Base-by-base conservation (phyloP, 805 yeast species). In the Torulaspora gathmanii region DNA sequence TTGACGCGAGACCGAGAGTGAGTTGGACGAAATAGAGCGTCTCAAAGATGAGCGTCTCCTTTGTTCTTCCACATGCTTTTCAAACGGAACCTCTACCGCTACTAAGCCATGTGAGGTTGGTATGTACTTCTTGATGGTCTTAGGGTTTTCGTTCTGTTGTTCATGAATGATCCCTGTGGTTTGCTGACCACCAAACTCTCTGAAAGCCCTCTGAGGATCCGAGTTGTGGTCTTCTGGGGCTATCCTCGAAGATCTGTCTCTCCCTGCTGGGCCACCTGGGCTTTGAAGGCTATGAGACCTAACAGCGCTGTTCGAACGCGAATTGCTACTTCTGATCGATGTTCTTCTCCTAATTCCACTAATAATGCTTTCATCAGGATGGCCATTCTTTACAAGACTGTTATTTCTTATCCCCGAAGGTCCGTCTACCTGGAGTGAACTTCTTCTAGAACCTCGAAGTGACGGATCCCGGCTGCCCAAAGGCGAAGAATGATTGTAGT, bases 21-120 rank as follows among this genome's bases (percentile, higher is more conserved):
- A 43, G 22, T 44, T 45, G 8, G 50, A 42, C 12, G 57, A 53
- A n/a, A 36, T 40, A 5, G 55, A 46, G 12, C 52, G 48, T 29
- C 56, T 49, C 26, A 50, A 23, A 5, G 50, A 38, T 12, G 41
- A 25, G 10, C 43, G 46, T 17, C 52, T 37, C 12, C 44, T 46
- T 13, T 55, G 52, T 13, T 51, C 57, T 7, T 48, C 49, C 16
- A 49, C 54, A 33, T 56, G 61, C 11, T 49, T 55, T 17, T 59
- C 63, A 10, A 72, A 74, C 0, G 88, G 86, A 3, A 84, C 89
- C 53, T 84, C 90, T 4, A 84, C 70, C 8, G 82, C 72, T 40
- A 81, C 75, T 44, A 84, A 70, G 11, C 93, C 93, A 54, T 78
- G 73, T 3, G 86, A 80, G 1, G 88, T 82, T 2, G 93, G 91